Conservation (phyloP, 805 yeast species). For the Clavispora fructus region DNA sequence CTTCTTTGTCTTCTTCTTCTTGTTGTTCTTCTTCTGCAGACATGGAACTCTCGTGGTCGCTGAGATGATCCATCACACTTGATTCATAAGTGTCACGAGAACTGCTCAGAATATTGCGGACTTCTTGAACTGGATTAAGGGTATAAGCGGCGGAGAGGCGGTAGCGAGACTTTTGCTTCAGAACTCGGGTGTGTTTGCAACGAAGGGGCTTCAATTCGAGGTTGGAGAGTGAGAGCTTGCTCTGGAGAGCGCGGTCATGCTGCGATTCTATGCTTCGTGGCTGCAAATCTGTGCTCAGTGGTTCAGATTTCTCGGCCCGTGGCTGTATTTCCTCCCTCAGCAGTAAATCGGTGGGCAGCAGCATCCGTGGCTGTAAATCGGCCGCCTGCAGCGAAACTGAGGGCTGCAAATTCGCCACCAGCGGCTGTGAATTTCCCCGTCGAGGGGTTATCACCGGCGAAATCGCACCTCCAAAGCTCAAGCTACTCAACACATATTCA, state of each 20-base stretch:
- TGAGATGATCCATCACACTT: background rate
- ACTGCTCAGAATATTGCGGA: conserved; percentile 6
- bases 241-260: conserved; percentile 6
- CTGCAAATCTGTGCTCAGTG: background rate
- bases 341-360: background rate
- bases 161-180: conserved; percentile 38
- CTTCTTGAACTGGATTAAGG: conserved; percentile 28
- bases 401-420: background rate
- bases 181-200: conserved; percentile 25
- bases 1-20: background rate
- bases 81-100: conserved; percentile 1
- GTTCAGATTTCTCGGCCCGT: no score
- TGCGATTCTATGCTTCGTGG: background rate
- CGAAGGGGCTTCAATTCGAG: conserved; percentile 37
- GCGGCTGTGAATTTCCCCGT: background rate
- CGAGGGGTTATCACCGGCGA: background rate
- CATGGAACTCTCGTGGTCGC: background rate
- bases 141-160: conserved; percentile 34
- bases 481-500: conserved; percentile 17
- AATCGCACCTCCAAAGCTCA: background rate
- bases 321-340: no score
- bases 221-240: conserved; percentile 29
- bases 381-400: background rate
- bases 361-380: background rate
- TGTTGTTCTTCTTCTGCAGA: background rate